Conservation (phyloP, 2,329 filamentous ascomycete genomes). For the Pezicula carpinea region DNA sequence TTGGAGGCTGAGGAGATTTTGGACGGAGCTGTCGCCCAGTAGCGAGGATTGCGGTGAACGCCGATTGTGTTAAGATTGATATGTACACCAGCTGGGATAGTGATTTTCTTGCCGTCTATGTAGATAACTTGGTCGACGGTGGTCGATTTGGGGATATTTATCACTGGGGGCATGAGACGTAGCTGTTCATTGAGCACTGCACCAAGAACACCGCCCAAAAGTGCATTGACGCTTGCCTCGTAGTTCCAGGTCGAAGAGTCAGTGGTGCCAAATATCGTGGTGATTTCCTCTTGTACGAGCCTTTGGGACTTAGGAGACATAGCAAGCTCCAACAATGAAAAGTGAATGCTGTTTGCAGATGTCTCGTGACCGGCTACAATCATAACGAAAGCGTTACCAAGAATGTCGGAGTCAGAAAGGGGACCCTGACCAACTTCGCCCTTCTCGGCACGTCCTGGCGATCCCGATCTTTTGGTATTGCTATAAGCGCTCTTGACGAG, state of each 20-base stretch:
- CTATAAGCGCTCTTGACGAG: slow-evolving; percentile 42
- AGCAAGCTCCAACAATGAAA: slow-evolving; percentile 63
- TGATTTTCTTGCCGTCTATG: slow-evolving; percentile 52
- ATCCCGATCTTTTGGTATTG: slow-evolving; percentile 34
- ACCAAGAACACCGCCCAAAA: slow-evolving; percentile 66
- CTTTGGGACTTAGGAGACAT: slow-evolving; percentile 60
- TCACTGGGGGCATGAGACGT: slow-evolving; percentile 66
- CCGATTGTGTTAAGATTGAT: slow-evolving; percentile 53
- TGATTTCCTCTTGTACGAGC: slow-evolving; percentile 63
- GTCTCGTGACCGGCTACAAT: slow-evolving; percentile 77
- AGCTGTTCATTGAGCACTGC: slow-evolving; percentile 76
- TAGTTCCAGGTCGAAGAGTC: slow-evolving; percentile 66
- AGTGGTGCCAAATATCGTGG: slow-evolving; percentile 54
- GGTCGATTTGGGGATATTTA: slow-evolving; percentile 64
- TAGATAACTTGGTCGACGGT: slow-evolving; percentile 50
- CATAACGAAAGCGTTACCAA: slow-evolving; percentile 68
- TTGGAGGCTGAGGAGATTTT: slow-evolving; percentile 36
- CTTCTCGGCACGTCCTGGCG: slow-evolving; percentile 36
- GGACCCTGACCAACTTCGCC: slow-evolving; percentile 49
- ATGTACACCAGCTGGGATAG: slow-evolving; percentile 50
- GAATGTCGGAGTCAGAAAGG: slow-evolving; percentile 59
- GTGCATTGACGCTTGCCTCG: slow-evolving; percentile 57
- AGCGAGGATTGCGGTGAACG: slow-evolving; percentile 63
- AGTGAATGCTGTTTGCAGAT: slow-evolving; percentile 71
- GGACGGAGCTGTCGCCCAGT: slow-evolving; percentile 52